phyloP scores from a whole-genome alignment of 2,329 filamentous ascomycete species.

The Nothomitra cinnamomea region DNA sequence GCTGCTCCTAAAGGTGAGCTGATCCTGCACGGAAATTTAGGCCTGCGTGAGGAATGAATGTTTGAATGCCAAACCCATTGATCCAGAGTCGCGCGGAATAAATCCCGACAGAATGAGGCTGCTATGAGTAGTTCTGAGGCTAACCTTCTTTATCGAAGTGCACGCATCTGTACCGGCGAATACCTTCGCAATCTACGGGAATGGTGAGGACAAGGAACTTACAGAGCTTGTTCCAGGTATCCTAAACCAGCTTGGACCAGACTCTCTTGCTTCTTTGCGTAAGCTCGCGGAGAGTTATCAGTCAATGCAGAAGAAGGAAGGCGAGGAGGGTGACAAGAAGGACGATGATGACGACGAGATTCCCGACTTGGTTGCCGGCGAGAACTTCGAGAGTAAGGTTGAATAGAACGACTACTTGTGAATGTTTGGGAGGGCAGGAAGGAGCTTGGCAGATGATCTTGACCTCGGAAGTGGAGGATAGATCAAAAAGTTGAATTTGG shows the following conservation, averaged over 20 bases:
- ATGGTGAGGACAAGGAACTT: conserved; percentile 98
- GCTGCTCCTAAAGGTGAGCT: conserved; percentile 84
- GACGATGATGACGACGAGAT: conserved; percentile 74
- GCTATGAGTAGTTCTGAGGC: neutral
- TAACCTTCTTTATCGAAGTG: conserved; percentile 36
- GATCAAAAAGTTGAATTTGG: neutral
- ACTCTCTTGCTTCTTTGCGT: conserved; percentile 91
- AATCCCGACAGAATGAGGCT: neutral
- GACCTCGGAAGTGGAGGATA: neutral
- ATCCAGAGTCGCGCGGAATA: neutral
- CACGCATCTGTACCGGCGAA: conserved; percentile 95
- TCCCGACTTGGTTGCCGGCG: conserved; percentile 87
- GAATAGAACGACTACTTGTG: conserved; percentile 39
- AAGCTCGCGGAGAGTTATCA: conserved; percentile 99
- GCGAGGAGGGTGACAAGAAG: conserved; percentile 55
- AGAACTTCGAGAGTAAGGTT: conserved; percentile 97
- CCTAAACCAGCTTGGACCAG: conserved; percentile 97
- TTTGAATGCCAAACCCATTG: neutral
- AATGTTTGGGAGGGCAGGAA: neutral
- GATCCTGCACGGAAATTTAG: conserved; percentile 5
- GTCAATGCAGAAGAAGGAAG: conserved; percentile 91
- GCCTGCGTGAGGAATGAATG: neutral
- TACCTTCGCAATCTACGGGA: conserved; percentile 98
- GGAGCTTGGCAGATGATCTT: neutral
- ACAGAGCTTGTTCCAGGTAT: conserved; percentile 98